These are phyloP conservation scores for Podaxis sp. DNA, from an alignment of 768 basidiomycete species.

Conservation along the genomic window DNA sequence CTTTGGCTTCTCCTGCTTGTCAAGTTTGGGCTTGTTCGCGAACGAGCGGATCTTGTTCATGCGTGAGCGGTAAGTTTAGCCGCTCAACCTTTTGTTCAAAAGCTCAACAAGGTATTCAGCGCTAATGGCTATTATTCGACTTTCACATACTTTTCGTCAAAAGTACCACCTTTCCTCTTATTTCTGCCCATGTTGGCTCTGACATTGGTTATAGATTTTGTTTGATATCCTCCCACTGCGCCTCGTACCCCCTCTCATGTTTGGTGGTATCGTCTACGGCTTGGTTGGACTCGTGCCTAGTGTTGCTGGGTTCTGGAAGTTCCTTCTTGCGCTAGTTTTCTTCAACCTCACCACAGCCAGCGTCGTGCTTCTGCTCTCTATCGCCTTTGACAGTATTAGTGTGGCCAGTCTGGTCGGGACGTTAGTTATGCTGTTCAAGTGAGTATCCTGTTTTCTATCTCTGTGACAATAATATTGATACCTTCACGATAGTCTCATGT, in stretches of 20 bases:
- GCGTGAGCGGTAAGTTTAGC: slow-evolving; percentile 76
- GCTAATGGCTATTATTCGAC: slow-evolving; percentile 98
- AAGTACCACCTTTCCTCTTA: slow-evolving; percentile 39
- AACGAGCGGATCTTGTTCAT: slow-evolving; percentile 96
- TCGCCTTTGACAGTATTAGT: slow-evolving; percentile 80
- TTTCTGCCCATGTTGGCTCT: neutral
- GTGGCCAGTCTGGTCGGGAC: slow-evolving; percentile 95
- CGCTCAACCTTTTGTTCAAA: neutral
- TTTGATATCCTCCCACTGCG: slow-evolving; percentile 96
- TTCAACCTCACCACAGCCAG: slow-evolving; percentile 97
- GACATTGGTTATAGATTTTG: slow-evolving; percentile 52
- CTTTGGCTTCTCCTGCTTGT: slow-evolving; percentile 95
- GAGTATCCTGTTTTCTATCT: slow-evolving; percentile 24
- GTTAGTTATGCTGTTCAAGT: slow-evolving; percentile 98
- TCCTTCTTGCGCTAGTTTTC: slow-evolving; percentile 90
- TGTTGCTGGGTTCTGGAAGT: slow-evolving; percentile 94
- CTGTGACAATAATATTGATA: neutral
- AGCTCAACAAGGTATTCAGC: slow-evolving; percentile 33
- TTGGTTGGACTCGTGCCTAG: slow-evolving; percentile 93
- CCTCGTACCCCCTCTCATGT: slow-evolving; percentile 91
- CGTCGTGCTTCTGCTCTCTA: slow-evolving; percentile 86
- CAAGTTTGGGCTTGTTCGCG: slow-evolving; percentile 90
- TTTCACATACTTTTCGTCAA: slow-evolving; percentile 94
- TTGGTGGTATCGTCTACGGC: slow-evolving; percentile 93
- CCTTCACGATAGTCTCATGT: slow-evolving; percentile 62